These are phyloP conservation scores for Vicia villosa DNA, from an alignment of 306 rosid genomes.

Conservation along the genomic window DNA sequence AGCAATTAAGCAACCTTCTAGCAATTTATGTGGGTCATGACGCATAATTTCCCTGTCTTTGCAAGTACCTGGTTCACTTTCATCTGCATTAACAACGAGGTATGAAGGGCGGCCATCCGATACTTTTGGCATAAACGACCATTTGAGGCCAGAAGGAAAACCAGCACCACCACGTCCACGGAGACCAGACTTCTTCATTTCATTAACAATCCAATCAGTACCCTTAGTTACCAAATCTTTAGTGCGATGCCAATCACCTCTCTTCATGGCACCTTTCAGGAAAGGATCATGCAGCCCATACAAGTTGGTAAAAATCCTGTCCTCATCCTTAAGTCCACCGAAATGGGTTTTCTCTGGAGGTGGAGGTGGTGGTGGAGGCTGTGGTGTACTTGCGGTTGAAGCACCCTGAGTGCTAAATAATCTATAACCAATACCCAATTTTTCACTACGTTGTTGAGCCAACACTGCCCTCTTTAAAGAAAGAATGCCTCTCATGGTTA, in stretches of 20 bases:
- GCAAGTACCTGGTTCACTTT: constrained; percentile 99
- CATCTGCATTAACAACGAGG: constrained; percentile 98
- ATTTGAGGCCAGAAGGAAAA: constrained; percentile 96
- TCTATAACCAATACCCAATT: constrained; percentile 57
- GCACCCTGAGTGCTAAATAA: constrained; percentile 81
- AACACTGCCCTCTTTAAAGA: constrained; percentile 56
- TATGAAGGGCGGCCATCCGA: constrained; percentile 99
- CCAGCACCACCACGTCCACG: constrained; percentile 99
- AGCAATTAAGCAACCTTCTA: constrained; percentile 97
- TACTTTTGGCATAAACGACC: constrained; percentile 99
- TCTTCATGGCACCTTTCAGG: constrained; percentile 94
- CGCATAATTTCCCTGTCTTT: constrained; percentile 98
- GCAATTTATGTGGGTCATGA: constrained; percentile 91
- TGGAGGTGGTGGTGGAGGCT: constrained; percentile 93
- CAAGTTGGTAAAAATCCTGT: constrained; percentile 91
- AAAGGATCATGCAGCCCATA: constrained; percentile 96
- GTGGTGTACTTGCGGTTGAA: constrained; percentile 63
- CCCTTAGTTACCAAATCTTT: constrained; percentile 93
- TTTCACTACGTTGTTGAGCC: constrained; percentile 50
- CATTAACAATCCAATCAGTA: constrained; percentile 98
- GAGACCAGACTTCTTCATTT: constrained; percentile 94
- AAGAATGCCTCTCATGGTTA: constrained; percentile 73
- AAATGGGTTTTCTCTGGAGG: constrained; percentile 96
- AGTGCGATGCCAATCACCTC: constrained; percentile 95
- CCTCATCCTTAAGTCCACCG: constrained; percentile 96